Evolutionary conservation across 495 filamentous ascomycete genomes (phyloP), one percentile per base, ranked within the genome.

Genomic region (Penicillium longicatenatum): DNA sequence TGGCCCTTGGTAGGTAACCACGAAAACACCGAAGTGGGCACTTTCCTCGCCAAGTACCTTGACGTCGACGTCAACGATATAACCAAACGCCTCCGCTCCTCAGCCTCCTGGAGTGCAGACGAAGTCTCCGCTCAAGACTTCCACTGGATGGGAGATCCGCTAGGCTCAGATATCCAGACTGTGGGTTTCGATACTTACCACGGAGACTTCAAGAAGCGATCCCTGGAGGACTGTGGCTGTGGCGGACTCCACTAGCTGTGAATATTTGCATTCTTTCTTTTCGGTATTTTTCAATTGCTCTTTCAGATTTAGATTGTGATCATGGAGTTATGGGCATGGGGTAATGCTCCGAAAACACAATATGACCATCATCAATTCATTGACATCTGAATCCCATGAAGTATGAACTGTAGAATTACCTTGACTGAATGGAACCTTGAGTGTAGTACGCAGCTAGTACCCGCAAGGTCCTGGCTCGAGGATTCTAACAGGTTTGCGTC

Each of bases 1-100:
- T 74, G 71, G 68, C 72, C 75, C 1, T 62, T 98, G 17, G 65
- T 80, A 2, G 94, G 94, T 5, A 97, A 97, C 69, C 86, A 93
- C 57, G 94, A 98, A 78, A 98, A 98, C 68, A 98, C 89, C 4
- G 90, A 98, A 12, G 79, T 98, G 4, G 94, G 94, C 14, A 71
- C 79, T 30, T 98, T 96, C 70, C 73, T 98, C 20, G 75, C 82
- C 17, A 77, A 85, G 11, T 98, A 93, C 65, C 81, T 98, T 1
- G 86, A 84, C 47, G 79, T 98, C 16, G 87, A 97, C 64, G 80
- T 96, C 1, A 82, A 88, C 0, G 75, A 77, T 20, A 83, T 96
- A 42, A 96, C 92, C 3, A 79, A 84, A 64, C 83, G 90, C 69
- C 77, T 98, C 41, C 80, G 76, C 42, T 74, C 87, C 53, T 87